A percentile compares a stretch with the other conserved stretches of the same genome.
Conservation (phyloP, 2,329 filamentous ascomycete genomes). For the Myriosclerotinia duriaeana region DNA sequence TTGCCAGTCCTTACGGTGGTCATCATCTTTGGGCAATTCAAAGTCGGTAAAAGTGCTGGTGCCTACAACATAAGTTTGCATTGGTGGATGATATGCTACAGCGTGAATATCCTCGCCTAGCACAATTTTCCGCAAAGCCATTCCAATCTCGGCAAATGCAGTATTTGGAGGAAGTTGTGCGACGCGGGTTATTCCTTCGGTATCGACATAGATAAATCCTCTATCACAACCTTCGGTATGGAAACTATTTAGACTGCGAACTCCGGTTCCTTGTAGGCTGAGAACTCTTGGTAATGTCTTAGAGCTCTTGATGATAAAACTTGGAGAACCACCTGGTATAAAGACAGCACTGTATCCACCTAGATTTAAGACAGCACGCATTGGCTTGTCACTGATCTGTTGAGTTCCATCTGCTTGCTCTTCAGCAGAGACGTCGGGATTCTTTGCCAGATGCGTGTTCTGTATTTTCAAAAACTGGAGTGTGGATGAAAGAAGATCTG, state of each 20-base stretch:
- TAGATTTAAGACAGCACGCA: slow-evolving; percentile 57
- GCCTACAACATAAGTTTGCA: slow-evolving; percentile 73
- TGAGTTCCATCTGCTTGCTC: slow-evolving; percentile 51
- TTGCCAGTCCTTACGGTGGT: slow-evolving; percentile 75
- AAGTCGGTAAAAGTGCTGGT: slow-evolving; percentile 70
- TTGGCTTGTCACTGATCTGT: slow-evolving; percentile 44
- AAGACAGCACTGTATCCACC: slow-evolving; percentile 80
- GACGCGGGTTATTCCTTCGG: slow-evolving; percentile 68
- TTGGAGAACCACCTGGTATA: slow-evolving; percentile 74
- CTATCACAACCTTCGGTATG: slow-evolving; percentile 74
- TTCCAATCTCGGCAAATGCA: slow-evolving; percentile 71
- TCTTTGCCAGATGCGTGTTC: slow-evolving; percentile 65
- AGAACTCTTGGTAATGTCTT: slow-evolving; percentile 74
- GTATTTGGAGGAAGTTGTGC: slow-evolving; percentile 67
- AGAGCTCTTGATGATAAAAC: slow-evolving; percentile 79
- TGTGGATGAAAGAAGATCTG: slow-evolving; percentile 41
- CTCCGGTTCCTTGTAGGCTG: slow-evolving; percentile 65
- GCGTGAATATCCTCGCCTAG: slow-evolving; percentile 69
- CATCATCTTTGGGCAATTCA: slow-evolving; percentile 81
- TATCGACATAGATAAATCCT: slow-evolving; percentile 81
- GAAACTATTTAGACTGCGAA: slow-evolving; percentile 72
- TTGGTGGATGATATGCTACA: slow-evolving; percentile 73
- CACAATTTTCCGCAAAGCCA: slow-evolving; percentile 70
- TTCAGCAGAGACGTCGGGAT: slow-evolving; percentile 49
- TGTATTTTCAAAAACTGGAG: slow-evolving; percentile 75